phyloP scores from a whole-genome alignment of 116 monocot species.

The Phalaenopsis hybrid region DNA sequence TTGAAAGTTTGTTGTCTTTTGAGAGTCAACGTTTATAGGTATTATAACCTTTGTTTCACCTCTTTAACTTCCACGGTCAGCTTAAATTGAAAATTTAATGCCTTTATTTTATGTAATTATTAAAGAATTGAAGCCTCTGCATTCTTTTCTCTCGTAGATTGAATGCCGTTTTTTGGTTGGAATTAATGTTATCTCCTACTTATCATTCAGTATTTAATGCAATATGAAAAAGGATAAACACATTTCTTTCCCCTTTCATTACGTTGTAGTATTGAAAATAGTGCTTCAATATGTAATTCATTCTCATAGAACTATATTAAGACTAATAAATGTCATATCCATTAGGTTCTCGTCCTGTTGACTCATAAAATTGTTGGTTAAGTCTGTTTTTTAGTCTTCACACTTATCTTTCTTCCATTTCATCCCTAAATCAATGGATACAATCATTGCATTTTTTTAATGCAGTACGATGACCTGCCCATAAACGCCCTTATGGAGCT shows the following conservation, averaged over 20 bases:
- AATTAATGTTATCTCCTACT: neutral
- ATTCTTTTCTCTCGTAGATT: neutral
- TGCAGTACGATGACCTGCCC: conserved; percentile 62
- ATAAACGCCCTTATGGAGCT: conserved; percentile 82
- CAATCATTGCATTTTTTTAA: neutral
- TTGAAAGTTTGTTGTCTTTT: neutral
- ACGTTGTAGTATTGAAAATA: neutral
- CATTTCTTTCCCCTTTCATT: neutral
- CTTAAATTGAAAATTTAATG: conserved; percentile 1
- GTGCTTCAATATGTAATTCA: neutral
- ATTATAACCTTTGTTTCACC: neutral
- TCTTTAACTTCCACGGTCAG: neutral
- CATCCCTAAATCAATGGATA: neutral
- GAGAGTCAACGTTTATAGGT: neutral
- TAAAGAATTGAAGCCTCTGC: neutral
- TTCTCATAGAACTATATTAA: neutral
- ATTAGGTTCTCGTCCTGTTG: neutral
- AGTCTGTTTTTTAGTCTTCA: neutral
- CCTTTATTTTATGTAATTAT: neutral
- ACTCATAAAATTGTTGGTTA: neutral
- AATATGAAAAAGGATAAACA: neutral
- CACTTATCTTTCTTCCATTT: neutral
- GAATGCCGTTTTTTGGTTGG: neutral
- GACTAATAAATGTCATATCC: neutral
- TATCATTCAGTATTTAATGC: neutral